A percentile compares a stretch with the other conserved stretches of the same genome.
These are phyloP conservation scores for Cucurbita maxima DNA, from an alignment of 306 rosid genomes.

Conservation along the genomic window DNA sequence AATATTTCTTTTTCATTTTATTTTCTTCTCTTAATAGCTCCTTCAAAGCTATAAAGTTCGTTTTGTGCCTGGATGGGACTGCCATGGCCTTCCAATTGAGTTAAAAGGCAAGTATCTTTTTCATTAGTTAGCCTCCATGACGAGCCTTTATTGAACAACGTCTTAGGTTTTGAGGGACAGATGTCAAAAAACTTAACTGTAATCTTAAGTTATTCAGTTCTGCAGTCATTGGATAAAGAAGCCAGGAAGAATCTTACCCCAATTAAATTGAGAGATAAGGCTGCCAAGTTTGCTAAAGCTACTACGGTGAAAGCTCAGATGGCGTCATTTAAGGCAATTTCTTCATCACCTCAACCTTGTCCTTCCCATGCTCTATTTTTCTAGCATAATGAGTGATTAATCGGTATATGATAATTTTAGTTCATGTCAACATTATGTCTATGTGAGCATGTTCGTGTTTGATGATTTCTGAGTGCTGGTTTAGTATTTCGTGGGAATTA, in stretches of 20 bases:
- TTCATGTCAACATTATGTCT: not conserved
- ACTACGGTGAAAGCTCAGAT: conserved; percentile 81
- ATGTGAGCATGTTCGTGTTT: not conserved
- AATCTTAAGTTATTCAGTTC: conserved; percentile 58
- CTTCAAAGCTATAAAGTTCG: conserved; percentile 87
- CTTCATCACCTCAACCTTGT: not conserved
- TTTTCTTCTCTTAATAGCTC: conserved; percentile 37
- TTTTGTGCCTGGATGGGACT: conserved; percentile 99
- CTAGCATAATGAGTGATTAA: not conserved
- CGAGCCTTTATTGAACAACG: not conserved
- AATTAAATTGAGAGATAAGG: conserved; percentile 80
- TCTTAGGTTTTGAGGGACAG: not conserved
- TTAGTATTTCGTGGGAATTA: not conserved
- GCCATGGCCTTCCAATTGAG: conserved; percentile 98
- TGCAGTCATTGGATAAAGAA: conserved; percentile 87
- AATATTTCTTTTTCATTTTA: conserved; percentile 6
- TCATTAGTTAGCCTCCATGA: not conserved
- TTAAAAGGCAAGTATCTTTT: conserved; percentile 67
- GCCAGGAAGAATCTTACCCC: conserved; percentile 76
- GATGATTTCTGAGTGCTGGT: not conserved
- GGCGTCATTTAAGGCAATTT: conserved; percentile 78
- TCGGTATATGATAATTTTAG: not conserved
- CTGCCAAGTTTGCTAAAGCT: conserved; percentile 87
- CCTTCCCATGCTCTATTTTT: conserved; percentile 5
- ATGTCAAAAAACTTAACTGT: conserved; percentile 6